Conservation (phyloP, 129 eudicot species). For the Flaveria brownii region DNA sequence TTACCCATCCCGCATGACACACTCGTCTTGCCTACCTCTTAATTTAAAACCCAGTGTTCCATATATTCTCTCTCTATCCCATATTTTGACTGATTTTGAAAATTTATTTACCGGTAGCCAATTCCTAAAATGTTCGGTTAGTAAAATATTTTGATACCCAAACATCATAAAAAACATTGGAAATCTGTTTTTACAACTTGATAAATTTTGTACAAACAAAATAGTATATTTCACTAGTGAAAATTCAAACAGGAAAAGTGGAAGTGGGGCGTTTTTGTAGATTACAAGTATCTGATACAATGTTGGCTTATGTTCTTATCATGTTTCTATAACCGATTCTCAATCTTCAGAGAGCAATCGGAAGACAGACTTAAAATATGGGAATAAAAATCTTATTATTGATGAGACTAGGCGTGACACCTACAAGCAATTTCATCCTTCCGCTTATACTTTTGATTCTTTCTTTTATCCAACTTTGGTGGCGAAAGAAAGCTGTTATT, state of each 20-base stretch:
- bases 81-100: background rate
- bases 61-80: background rate
- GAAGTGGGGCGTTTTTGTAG: too few species aligned
- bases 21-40: background rate
- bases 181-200: background rate
- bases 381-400: constrained; percentile 59
- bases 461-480: too few species aligned
- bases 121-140: background rate
- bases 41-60: background rate
- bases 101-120: background rate
- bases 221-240: background rate
- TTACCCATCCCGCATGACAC: background rate
- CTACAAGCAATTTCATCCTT: constrained; percentile 58
- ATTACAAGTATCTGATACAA: background rate
- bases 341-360: constrained; percentile 51
- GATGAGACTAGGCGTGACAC: constrained; percentile 87
- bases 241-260: background rate
- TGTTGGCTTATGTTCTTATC: background rate
- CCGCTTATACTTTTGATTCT: constrained; percentile 9
- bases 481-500: too few species aligned
- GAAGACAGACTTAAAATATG: constrained; percentile 76
- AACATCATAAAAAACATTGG: background rate
- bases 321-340: background rate
- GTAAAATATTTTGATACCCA: background rate
- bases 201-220: background rate